Evolutionary conservation across 2,329 filamentous ascomycete species (phyloP).

Genomic region (Chrysosporium keratinophilum): DNA sequence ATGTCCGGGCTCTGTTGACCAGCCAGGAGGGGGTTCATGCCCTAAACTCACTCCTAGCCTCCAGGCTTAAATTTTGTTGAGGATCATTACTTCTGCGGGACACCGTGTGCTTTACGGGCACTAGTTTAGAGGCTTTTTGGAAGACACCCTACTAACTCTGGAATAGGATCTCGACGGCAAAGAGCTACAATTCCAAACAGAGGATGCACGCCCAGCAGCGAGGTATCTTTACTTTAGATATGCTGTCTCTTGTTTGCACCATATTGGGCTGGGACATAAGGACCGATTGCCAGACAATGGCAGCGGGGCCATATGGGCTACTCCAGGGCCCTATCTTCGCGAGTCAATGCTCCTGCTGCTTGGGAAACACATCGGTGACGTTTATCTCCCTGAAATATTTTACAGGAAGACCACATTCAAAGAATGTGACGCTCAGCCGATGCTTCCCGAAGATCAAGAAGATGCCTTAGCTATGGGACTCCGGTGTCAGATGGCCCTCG

Average conservation of each 20-base stretch:
- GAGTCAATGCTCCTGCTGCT: conserved; percentile 1
- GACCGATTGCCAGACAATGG: background rate
- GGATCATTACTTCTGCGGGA: too few relatives aligned
- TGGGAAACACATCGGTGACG: background rate
- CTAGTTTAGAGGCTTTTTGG: background rate
- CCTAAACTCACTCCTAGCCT: too few relatives aligned
- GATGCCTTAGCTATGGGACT: background rate
- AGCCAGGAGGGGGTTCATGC: too few relatives aligned
- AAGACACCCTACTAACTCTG: background rate
- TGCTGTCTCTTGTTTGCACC: background rate
- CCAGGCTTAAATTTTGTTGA: too few relatives aligned
- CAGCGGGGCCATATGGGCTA: background rate
- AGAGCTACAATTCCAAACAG: background rate
- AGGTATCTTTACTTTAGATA: conserved; percentile 12
- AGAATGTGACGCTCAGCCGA: background rate
- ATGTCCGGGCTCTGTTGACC: too few relatives aligned
- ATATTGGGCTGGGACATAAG: background rate
- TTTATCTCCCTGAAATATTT: background rate
- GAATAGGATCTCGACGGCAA: conserved; percentile 4
- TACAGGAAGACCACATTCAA: conserved; percentile 6
- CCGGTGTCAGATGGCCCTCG: too few relatives aligned
- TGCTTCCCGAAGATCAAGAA: background rate
- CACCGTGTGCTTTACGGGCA: too few relatives aligned
- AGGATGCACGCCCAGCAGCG: conserved; percentile 3
- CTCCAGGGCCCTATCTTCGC: background rate